These are phyloP conservation scores for Phoma sp. DNA, from an alignment of 2,329 filamentous ascomycete genomes.

Conservation along the genomic window DNA sequence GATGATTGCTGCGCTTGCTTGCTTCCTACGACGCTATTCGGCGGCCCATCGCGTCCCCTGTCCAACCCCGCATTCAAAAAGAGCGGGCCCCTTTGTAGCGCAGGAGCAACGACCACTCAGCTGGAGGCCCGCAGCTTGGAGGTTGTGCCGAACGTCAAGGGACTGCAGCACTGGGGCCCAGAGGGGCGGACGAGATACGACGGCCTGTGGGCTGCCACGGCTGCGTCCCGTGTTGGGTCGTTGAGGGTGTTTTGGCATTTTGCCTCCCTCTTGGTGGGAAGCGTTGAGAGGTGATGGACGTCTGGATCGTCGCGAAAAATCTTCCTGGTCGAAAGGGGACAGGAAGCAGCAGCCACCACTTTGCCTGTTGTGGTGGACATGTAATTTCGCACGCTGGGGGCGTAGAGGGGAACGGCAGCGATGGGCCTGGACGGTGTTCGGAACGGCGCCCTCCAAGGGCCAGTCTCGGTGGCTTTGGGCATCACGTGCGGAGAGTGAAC, in stretches of 20 bases:
- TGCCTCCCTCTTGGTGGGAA: slow-evolving; percentile 21
- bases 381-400: slow-evolving; percentile 13
- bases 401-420: slow-evolving; percentile 2
- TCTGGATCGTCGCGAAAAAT: slow-evolving; percentile 34
- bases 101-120: slow-evolving; percentile 25
- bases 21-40: slow-evolving; percentile 14
- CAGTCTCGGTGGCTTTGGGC: neutral
- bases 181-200: slow-evolving; percentile 25
- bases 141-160: slow-evolving; percentile 19
- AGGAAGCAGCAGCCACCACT: slow-evolving; percentile 20
- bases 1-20: slow-evolving; percentile 26
- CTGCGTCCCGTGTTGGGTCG: slow-evolving; percentile 18
- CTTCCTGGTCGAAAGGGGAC: slow-evolving; percentile 29
- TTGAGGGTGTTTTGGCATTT: slow-evolving; percentile 20
- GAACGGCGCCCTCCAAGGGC: neutral
- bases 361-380: slow-evolving; percentile 11
- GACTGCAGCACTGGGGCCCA: slow-evolving; percentile 24
- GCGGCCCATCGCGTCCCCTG: slow-evolving; percentile 7
- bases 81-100: slow-evolving; percentile 14
- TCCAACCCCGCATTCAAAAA: slow-evolving; percentile 13
- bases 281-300: slow-evolving; percentile 16
- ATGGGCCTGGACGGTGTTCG: slow-evolving; percentile 12
- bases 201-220: slow-evolving; percentile 25
- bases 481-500: slow-evolving; percentile 12
- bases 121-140: slow-evolving; percentile 15